phyloP scores from a whole-genome alignment of 1,284 basidiomycete genomes.

The Singerocomus inundabilis region DNA sequence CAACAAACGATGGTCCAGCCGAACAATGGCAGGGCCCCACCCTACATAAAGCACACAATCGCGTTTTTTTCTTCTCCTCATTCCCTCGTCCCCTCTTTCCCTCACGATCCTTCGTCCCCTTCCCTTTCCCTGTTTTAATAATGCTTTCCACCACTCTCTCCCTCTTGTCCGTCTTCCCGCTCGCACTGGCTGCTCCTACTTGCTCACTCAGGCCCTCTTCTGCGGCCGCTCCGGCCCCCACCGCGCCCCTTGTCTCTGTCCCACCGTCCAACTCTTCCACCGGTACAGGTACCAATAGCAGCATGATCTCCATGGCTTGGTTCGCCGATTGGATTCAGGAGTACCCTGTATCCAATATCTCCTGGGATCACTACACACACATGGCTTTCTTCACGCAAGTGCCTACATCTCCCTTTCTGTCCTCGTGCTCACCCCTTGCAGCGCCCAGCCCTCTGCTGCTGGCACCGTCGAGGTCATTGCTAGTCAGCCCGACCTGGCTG shows the following conservation, averaged over 20 bases:
- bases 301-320: constrained; percentile 52
- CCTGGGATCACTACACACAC: constrained; percentile 63
- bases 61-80: too few relatives aligned
- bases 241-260: constrained; percentile 1
- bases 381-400: constrained; percentile 64
- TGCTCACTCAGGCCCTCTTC: constrained; percentile 20
- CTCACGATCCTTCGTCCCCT: constrained; percentile 19
- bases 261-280: constrained; percentile 19
- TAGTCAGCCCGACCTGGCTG: constrained; percentile 4
- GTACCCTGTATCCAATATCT: constrained; percentile 47
- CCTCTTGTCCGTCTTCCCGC: constrained; percentile 24
- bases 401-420: not conserved
- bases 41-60: too few relatives aligned
- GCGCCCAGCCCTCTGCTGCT: constrained; percentile 50
- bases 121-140: constrained; percentile 1
- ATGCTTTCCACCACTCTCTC: constrained; percentile 25
- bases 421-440: not conserved
- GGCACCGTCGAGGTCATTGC: constrained; percentile 41
- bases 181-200: constrained; percentile 30
- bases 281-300: constrained; percentile 30
- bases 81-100: not conserved
- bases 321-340: constrained; percentile 60
- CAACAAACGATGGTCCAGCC: too few relatives aligned
- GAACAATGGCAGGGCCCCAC: too few relatives aligned
- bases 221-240: constrained; percentile 1